Evolutionary conservation across 495 filamentous ascomycete species (phyloP).

Genomic region (Annulohypoxylon stygium): DNA sequence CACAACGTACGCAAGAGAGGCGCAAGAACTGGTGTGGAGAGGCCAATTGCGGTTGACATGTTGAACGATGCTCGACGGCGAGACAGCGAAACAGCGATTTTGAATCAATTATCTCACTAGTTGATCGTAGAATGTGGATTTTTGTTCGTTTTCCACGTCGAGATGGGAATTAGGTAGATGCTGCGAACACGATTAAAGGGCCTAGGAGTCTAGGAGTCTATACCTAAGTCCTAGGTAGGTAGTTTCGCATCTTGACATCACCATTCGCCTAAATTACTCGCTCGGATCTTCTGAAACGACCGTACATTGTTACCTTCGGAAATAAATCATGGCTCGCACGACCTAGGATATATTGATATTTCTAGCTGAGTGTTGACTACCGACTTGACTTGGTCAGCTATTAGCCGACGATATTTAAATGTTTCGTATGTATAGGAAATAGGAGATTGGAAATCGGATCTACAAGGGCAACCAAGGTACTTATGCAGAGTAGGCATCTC

Average conservation of each 20-base stretch:
- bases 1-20: constrained; percentile 41
- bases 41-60: constrained; percentile 32
- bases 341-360: not conserved
- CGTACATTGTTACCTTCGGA: not conserved
- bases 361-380: not conserved
- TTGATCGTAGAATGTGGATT: not conserved
- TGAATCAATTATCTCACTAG: not conserved
- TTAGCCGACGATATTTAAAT: no score
- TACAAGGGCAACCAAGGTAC: not conserved
- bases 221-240: not conserved
- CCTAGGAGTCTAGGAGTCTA: not conserved
- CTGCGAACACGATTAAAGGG: not conserved
- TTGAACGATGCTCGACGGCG: not conserved
- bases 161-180: not conserved
- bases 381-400: no score
- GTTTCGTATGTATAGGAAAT: not conserved
- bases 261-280: constrained; percentile 16
- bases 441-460: not conserved
- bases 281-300: constrained; percentile 14
- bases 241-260: constrained; percentile 12
- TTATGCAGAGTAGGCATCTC: not conserved
- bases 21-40: constrained; percentile 27
- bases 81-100: not conserved
- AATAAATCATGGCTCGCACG: not conserved
- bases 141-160: not conserved